Conservation (phyloP, 2,329 filamentous ascomycete species). For the Aspergillus melleus region DNA sequence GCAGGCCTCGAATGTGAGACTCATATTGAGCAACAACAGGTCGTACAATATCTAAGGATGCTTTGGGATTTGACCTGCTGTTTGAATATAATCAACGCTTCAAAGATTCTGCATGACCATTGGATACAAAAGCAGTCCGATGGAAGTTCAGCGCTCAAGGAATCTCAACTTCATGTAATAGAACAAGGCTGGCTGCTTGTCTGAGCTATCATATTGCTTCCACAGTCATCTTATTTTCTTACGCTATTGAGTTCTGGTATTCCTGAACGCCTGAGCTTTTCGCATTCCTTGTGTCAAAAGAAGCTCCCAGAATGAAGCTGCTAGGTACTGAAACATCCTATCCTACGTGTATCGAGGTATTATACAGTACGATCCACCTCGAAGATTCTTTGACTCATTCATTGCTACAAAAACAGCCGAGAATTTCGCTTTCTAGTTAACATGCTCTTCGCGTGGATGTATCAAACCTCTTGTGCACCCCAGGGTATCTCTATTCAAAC, state of each 20-base stretch:
- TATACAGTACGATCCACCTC: too few relatives aligned
- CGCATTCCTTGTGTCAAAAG: too few relatives aligned
- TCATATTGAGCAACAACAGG: not conserved
- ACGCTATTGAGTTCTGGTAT: not conserved
- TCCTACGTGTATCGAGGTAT: too few relatives aligned
- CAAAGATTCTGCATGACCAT: conserved; percentile 14
- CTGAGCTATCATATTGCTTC: not conserved
- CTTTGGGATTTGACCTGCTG: conserved; percentile 22
- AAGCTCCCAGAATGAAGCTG: too few relatives aligned
- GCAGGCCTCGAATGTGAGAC: conserved; percentile 18
- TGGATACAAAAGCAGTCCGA: conserved; percentile 10
- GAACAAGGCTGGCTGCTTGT: conserved; percentile 17
- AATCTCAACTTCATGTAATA: conserved; percentile 6
- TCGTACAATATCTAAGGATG: conserved; percentile 8
- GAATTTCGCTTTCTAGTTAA: too few relatives aligned
- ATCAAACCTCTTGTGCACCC: too few relatives aligned
- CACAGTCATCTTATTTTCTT: too few relatives aligned
- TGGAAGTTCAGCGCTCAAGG: not conserved
- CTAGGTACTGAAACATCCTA: too few relatives aligned
- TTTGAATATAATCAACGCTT: conserved; percentile 23
- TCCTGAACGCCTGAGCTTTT: too few relatives aligned
- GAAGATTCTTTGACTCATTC: too few relatives aligned
- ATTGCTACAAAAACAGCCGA: too few relatives aligned
- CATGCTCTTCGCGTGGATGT: too few relatives aligned
- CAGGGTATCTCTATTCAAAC: not conserved